Conservation (phyloP, 2,329 filamentous ascomycete species). For the Ophiostoma montium region DNA sequence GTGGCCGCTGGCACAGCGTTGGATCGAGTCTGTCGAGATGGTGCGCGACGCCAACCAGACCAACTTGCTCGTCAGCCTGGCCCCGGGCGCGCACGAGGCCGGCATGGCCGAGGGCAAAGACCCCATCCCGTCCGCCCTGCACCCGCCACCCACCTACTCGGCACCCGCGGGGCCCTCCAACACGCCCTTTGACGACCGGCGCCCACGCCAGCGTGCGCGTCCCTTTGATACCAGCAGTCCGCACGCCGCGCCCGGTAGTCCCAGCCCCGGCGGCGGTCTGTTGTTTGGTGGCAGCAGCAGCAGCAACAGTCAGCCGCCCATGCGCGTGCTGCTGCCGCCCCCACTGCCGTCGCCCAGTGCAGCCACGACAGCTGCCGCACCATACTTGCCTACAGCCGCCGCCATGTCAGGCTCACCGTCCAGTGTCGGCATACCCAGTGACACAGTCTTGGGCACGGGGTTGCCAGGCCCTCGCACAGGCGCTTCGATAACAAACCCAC, state of each 20-base stretch:
- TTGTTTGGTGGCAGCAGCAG: neutral
- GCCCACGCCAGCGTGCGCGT: constrained; percentile 7
- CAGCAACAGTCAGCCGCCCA: neutral
- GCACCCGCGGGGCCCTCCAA: constrained; percentile 11
- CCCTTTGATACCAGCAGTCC: constrained; percentile 5
- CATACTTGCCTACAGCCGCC: neutral
- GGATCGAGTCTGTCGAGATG: constrained; percentile 31
- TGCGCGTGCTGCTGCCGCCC: constrained; percentile 8
- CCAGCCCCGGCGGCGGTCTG: neutral
- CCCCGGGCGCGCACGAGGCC: constrained; percentile 21
- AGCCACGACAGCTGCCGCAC: neutral
- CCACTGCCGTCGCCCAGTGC: neutral
- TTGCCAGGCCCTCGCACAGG: neutral
- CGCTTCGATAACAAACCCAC: neutral
- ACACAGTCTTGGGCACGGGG: neutral
- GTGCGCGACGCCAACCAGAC: constrained; percentile 28
- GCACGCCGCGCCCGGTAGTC: constrained; percentile 8
- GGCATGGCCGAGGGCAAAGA: constrained; percentile 33
- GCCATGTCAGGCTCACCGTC: neutral
- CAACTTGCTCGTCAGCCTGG: constrained; percentile 18
- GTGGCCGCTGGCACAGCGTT: constrained; percentile 35
- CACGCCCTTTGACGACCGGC: constrained; percentile 10
- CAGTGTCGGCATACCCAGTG: constrained; percentile 2
- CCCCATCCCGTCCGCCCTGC: constrained; percentile 14
- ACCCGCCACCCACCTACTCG: constrained; percentile 11